phyloP scores from a whole-genome alignment of 495 filamentous ascomycete species.

The Tuber brumale region DNA sequence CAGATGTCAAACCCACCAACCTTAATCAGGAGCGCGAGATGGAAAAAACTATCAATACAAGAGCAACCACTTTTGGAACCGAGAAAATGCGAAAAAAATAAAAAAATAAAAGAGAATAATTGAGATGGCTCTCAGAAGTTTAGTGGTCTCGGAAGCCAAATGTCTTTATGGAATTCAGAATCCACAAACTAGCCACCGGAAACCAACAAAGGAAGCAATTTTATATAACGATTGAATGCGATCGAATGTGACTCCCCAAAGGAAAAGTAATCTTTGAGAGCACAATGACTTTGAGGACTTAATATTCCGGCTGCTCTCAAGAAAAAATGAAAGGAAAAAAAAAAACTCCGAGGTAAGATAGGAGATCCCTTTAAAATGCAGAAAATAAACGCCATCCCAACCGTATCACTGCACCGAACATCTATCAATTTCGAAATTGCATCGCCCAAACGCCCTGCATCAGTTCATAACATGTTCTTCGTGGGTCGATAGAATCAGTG shows the following conservation, averaged over 20 bases:
- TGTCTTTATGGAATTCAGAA: not conserved
- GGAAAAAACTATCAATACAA: not conserved
- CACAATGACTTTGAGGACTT: not conserved
- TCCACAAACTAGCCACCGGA: not conserved
- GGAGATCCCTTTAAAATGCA: not conserved
- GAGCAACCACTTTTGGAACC: not conserved
- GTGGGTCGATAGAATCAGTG: not conserved
- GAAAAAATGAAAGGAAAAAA: not conserved
- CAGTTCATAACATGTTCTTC: not conserved
- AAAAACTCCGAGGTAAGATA: not conserved
- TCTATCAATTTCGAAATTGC: conserved; percentile 5
- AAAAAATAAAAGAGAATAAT: not conserved
- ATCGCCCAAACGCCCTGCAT: not conserved
- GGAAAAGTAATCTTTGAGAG: conserved; percentile 2
- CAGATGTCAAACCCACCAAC: conserved; percentile 5
- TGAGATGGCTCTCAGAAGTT: not conserved
- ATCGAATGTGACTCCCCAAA: not conserved
- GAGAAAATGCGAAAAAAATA: not conserved
- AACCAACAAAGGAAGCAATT: not conserved
- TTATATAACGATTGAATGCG: not conserved
- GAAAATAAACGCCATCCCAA: conserved; percentile 1
- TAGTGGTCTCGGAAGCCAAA: not conserved
- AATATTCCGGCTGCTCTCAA: not conserved
- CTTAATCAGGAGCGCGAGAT: not conserved
- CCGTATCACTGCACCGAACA: not conserved